These are phyloP conservation scores for Claviceps sp. DNA, from an alignment of 2,329 filamentous ascomycete species.

Conservation along the genomic window DNA sequence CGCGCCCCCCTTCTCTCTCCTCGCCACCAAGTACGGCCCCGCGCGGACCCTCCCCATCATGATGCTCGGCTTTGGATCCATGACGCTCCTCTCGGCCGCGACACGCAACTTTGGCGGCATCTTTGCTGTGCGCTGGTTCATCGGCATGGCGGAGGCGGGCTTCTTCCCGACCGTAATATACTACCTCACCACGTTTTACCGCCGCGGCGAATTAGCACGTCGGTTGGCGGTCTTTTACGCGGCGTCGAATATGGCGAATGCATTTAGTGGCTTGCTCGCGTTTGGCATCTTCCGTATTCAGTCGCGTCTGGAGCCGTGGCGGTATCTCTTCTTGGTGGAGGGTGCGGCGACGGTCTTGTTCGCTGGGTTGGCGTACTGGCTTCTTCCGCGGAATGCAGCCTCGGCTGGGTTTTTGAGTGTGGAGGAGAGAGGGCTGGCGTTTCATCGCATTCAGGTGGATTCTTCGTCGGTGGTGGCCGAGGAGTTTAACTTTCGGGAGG, in stretches of 20 bases:
- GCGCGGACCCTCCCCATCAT: slow-evolving; percentile 52
- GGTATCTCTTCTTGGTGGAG: slow-evolving; percentile 42
- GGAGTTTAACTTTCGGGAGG: slow-evolving; percentile 35
- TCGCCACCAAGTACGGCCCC: slow-evolving; percentile 59
- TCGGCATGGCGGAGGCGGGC: slow-evolving; percentile 41
- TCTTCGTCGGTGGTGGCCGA: slow-evolving; percentile 49
- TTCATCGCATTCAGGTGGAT: slow-evolving; percentile 62
- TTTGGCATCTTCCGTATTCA: slow-evolving; percentile 36
- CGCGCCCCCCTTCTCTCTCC: slow-evolving; percentile 43
- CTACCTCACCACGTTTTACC: slow-evolving; percentile 39
- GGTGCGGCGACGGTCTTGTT: slow-evolving; percentile 45
- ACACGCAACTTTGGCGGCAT: slow-evolving; percentile 35
- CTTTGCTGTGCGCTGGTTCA: slow-evolving; percentile 34
- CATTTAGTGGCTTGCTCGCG: slow-evolving; percentile 33
- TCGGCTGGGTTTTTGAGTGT: slow-evolving; percentile 51
- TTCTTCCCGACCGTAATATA: slow-evolving; percentile 42
- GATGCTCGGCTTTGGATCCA: slow-evolving; percentile 59
- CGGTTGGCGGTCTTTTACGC: slow-evolving; percentile 57
- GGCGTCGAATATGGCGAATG: slow-evolving; percentile 57
- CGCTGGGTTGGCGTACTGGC: slow-evolving; percentile 52
- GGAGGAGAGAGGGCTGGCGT: slow-evolving; percentile 55
- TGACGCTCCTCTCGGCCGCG: slow-evolving; percentile 46
- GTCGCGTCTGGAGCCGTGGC: slow-evolving; percentile 27
- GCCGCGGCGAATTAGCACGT: slow-evolving; percentile 30
- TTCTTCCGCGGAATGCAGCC: slow-evolving; percentile 51